Conservation (phyloP, 176 grass and related monocot genomes). For the Aegilops longissima region DNA sequence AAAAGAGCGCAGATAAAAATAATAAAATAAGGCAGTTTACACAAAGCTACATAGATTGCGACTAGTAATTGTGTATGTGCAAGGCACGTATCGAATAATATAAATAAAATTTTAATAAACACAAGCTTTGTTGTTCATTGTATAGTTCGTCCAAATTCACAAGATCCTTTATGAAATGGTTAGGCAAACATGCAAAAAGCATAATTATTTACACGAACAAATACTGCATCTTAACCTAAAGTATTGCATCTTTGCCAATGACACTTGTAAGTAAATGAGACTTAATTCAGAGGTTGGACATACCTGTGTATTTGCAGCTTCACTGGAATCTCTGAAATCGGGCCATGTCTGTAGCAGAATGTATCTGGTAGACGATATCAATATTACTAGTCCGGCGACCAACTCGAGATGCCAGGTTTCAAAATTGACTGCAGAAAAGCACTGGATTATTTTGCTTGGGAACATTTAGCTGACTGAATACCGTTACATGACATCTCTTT, state of each 20-base stretch:
- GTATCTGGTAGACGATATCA: conserved; percentile 67
- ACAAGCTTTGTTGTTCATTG: background rate
- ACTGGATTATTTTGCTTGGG: conserved; percentile 4
- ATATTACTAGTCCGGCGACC: conserved; percentile 62
- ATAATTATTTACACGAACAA: too few species aligned
- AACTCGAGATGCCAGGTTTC: conserved; percentile 79
- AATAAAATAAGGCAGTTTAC: background rate
- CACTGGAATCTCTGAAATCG: conserved; percentile 82
- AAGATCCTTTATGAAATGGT: background rate
- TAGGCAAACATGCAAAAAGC: background rate
- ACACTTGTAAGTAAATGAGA: background rate
- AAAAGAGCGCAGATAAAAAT: background rate
- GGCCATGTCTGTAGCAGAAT: conserved; percentile 74
- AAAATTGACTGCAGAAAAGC: conserved; percentile 62
- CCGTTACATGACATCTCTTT: background rate
- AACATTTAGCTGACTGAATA: background rate
- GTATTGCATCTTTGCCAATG: background rate
- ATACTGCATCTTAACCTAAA: background rate
- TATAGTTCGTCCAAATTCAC: background rate
- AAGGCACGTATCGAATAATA: background rate
- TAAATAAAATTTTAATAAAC: background rate
- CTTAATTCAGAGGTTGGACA: background rate
- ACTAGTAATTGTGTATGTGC: background rate
- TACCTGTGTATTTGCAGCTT: conserved; percentile 85
- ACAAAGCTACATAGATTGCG: background rate